phyloP scores from a whole-genome alignment of 208 protist genomes.

The Angomonas deanei region DNA sequence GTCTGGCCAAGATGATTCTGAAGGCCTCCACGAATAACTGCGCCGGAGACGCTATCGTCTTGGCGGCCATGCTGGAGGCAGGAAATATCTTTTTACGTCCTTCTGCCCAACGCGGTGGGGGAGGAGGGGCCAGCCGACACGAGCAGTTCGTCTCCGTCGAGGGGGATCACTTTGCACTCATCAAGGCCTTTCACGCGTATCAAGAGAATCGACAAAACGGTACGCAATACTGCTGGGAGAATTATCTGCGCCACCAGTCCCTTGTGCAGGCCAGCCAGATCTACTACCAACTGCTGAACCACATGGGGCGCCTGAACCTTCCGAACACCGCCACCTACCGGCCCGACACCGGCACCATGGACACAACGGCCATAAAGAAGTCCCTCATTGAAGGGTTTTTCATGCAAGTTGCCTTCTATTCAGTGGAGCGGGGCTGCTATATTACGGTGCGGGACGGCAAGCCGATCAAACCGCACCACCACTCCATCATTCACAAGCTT shows the following conservation, averaged over 20 bases:
- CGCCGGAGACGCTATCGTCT: conserved; percentile 67
- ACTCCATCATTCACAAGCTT: conserved; percentile 33
- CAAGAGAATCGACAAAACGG: conserved; percentile 19
- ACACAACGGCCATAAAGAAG: conserved; percentile 69
- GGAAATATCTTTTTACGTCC: conserved; percentile 48
- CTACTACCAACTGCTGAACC: conserved; percentile 63
- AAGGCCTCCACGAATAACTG: conserved; percentile 61
- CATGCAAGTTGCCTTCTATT: conserved; percentile 63
- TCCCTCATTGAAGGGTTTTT: conserved; percentile 85
- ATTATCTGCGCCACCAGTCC: conserved; percentile 64
- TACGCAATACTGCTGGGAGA: conserved; percentile 55
- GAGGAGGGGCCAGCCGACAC: conserved; percentile 31
- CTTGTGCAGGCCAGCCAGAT: conserved; percentile 67
- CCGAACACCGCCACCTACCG: conserved; percentile 73
- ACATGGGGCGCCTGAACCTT: too few species aligned
- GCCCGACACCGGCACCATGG: conserved; percentile 25
- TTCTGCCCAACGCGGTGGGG: neutral
- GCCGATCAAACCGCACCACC: conserved; percentile 33
- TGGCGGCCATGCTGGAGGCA: conserved; percentile 86
- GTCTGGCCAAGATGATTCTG: conserved; percentile 92
- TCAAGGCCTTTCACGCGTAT: conserved; percentile 79
- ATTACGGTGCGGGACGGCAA: conserved; percentile 60
- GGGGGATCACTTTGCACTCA: conserved; percentile 78
- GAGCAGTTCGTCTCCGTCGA: conserved; percentile 13
- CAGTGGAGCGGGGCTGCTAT: conserved; percentile 21